phyloP scores from a whole-genome alignment of 257 asterid genomes.

The Buddleja alternifolia region DNA sequence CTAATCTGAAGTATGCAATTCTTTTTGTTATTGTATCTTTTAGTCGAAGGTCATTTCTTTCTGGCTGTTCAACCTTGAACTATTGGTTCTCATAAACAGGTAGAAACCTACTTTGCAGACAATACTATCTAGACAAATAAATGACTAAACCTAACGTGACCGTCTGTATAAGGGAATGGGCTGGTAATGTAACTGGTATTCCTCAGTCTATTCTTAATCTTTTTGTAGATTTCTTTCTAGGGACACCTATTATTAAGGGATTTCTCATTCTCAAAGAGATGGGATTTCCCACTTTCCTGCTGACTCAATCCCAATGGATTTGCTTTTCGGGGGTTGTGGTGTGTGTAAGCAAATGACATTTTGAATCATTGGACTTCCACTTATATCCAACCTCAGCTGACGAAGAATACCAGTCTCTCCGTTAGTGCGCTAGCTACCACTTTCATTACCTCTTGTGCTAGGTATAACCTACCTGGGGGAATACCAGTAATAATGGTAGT shows the following conservation, averaged over 20 bases:
- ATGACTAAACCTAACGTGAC: slow-evolving; percentile 9
- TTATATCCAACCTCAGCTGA: neutral
- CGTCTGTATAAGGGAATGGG: slow-evolving; percentile 1
- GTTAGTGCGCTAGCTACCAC: neutral
- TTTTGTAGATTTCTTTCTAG: neutral
- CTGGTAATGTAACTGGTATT: slow-evolving; percentile 11
- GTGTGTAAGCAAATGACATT: slow-evolving; percentile 2
- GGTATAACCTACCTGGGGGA: neutral
- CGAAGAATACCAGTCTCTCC: neutral
- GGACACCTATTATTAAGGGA: slow-evolving; percentile 4
- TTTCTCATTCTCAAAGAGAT: slow-evolving; percentile 9
- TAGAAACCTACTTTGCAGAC: neutral
- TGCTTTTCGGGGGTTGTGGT: no score
- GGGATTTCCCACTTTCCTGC: neutral
- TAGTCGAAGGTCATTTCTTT: slow-evolving; percentile 2
- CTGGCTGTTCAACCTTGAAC: neutral
- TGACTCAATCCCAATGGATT: slow-evolving; percentile 1
- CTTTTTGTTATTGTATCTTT: slow-evolving; percentile 19
- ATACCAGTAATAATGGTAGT: slow-evolving; percentile 1
- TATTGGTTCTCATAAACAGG: slow-evolving; percentile 15
- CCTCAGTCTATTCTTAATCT: slow-evolving; percentile 9
- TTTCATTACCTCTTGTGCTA: neutral
- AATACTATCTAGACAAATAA: neutral
- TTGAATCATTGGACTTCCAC: neutral
- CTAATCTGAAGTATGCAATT: slow-evolving; percentile 18